phyloP scores from a whole-genome alignment of 164 flowering plant genomes.

The Aristolochia contorta region DNA sequence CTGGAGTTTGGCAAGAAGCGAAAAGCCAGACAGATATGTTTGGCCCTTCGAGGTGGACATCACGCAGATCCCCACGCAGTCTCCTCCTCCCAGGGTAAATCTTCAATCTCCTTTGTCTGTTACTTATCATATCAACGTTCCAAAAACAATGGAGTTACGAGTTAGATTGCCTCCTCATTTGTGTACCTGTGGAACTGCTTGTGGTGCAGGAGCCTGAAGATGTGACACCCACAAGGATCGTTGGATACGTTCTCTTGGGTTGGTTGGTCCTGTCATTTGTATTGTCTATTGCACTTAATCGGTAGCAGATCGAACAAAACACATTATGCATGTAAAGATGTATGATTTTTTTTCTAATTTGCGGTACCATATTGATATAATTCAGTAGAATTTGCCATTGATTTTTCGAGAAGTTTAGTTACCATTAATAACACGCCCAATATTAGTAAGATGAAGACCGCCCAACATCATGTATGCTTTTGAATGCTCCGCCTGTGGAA shows the following conservation, averaged over 20 bases:
- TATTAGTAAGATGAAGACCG: too few relatives aligned
- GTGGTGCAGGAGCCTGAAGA: conserved; percentile 73
- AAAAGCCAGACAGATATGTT: conserved; percentile 40
- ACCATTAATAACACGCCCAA: too few relatives aligned
- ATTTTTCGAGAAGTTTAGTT: too few relatives aligned
- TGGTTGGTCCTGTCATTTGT: conserved; percentile 48
- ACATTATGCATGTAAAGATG: too few relatives aligned
- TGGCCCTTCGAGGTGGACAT: conserved; percentile 83
- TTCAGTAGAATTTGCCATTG: too few relatives aligned
- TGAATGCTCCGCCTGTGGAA: too few relatives aligned
- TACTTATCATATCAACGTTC: neutral
- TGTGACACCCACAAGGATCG: conserved; percentile 51
- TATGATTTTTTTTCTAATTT: too few relatives aligned
- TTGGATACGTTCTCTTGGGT: conserved; percentile 55
- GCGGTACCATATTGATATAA: too few relatives aligned
- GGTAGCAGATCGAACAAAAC: conserved; percentile 5
- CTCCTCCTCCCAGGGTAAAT: conserved; percentile 44
- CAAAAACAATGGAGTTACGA: neutral
- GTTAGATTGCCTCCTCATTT: neutral
- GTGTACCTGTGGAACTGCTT: neutral
- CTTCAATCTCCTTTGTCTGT: too few relatives aligned
- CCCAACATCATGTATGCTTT: too few relatives aligned
- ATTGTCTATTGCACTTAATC: conserved; percentile 45
- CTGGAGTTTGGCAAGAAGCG: conserved; percentile 79
- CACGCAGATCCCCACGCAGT: conserved; percentile 25